Evolutionary conservation across 306 rosid species (phyloP).

Genomic region (Prunus davidiana): DNA sequence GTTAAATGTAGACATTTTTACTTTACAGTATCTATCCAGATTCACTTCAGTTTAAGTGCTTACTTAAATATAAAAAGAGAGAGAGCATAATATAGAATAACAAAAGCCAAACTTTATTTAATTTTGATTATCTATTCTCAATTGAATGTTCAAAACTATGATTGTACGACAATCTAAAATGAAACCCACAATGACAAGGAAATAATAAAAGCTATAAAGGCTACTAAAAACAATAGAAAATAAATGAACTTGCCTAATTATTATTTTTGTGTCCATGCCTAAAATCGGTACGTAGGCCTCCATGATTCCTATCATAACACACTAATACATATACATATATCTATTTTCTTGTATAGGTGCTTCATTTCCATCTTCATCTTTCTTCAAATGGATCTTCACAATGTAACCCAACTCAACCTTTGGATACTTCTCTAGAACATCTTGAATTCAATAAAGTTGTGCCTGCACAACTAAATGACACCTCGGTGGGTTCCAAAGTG

Average conservation of each 20-base stretch:
- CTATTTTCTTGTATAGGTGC: constrained; percentile 43
- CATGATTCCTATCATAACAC: no score
- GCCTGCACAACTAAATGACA: constrained; percentile 34
- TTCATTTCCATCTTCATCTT: constrained; percentile 61
- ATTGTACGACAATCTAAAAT: not conserved
- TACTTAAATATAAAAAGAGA: no score
- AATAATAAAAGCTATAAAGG: not conserved
- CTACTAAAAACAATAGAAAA: not conserved
- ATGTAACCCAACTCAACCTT: constrained; percentile 38
- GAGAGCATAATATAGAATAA: no score
- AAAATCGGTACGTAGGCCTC: not conserved
- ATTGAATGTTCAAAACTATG: not conserved
- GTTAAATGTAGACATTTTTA: no score
- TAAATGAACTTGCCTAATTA: not conserved
- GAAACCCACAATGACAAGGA: not conserved
- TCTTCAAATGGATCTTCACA: constrained; percentile 54
- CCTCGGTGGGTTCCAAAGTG: constrained; percentile 31
- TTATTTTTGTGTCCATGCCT: not conserved
- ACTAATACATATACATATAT: constrained; percentile 12
- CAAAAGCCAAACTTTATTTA: no score
- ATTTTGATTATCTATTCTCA: no score
- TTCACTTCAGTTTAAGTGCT: no score
- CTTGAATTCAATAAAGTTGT: constrained; percentile 29
- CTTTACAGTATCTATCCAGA: no score
- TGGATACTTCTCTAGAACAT: constrained; percentile 38